These are phyloP conservation scores for Musa troglodytarum DNA, from an alignment of 176 grass and related monocot species.

Conservation along the genomic window DNA sequence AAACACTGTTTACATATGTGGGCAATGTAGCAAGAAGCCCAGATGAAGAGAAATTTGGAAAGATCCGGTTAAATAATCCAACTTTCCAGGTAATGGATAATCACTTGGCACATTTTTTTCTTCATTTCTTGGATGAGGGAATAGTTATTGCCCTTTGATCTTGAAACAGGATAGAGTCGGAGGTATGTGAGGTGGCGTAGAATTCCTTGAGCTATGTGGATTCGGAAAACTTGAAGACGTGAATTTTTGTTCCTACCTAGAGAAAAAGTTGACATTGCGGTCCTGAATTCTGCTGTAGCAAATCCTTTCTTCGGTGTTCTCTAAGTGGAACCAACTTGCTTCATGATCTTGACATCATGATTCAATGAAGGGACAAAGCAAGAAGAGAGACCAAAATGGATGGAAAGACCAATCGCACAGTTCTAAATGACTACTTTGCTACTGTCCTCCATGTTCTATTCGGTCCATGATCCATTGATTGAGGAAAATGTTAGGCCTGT, in stretches of 20 bases:
- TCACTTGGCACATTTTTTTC: neutral
- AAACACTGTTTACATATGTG: too few species aligned
- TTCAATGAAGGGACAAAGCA: too few species aligned
- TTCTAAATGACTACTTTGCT: too few species aligned
- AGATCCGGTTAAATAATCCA: conserved; percentile 52
- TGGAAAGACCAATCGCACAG: too few species aligned
- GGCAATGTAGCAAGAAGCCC: conserved; percentile 60
- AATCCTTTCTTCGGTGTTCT: conserved; percentile 96
- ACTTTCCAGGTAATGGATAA: conserved; percentile 43
- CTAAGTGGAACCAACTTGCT: conserved; percentile 6
- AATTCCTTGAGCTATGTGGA: conserved; percentile 80
- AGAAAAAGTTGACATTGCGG: conserved; percentile 62
- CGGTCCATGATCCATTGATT: too few species aligned
- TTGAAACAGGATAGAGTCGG: conserved; percentile 68
- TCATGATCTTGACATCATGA: too few species aligned
- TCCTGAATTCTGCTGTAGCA: conserved; percentile 69
- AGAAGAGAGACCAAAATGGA: too few species aligned
- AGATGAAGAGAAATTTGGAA: conserved; percentile 71
- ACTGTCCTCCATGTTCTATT: too few species aligned
- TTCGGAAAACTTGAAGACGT: conserved; percentile 71
- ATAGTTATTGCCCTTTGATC: neutral
- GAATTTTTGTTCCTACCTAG: conserved; percentile 71
- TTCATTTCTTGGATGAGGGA: neutral
- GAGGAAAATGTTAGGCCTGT: too few species aligned
- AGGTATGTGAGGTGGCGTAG: conserved; percentile 60